Evolutionary conservation across 1,139 yeast species (phyloP).

Genomic region (Debaryomycetaceae sp.): DNA sequence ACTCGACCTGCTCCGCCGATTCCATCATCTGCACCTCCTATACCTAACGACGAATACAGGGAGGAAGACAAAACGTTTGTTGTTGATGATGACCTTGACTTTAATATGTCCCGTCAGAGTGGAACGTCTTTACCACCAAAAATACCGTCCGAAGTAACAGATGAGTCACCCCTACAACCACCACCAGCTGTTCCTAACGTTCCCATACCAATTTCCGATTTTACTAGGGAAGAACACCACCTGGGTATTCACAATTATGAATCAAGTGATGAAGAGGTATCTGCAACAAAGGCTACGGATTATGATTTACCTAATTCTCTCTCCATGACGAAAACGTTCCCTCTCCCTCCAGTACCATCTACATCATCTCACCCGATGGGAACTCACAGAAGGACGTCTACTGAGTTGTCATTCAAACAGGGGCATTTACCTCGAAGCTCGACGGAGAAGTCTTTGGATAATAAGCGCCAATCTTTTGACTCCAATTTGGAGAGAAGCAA

Average conservation of each 20-base stretch:
- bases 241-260: not conserved
- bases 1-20: conserved; percentile 9
- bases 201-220: not conserved
- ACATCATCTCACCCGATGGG: not conserved
- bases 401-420: not conserved
- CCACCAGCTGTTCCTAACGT: conserved; percentile 2
- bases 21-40: conserved; percentile 5
- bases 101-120: not conserved
- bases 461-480: conserved; percentile 6
- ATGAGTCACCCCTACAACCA: not conserved
- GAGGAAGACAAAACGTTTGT: not conserved
- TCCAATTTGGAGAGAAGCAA: conserved; percentile 13
- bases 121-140: not conserved
- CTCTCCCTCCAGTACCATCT: conserved; percentile 6
- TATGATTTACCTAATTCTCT: not conserved
- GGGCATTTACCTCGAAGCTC: not conserved
- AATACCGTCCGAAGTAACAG: not conserved
- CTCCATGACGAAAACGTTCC: not conserved
- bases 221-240: not conserved
- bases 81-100: not conserved
- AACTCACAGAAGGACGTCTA: not conserved
- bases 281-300: not conserved
- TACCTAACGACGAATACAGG: conserved; percentile 3
- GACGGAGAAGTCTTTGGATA: not conserved
- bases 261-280: not conserved